Conservation (phyloP, 371 early-diverging fungal genomes). For the Scutellospora calospora region DNA sequence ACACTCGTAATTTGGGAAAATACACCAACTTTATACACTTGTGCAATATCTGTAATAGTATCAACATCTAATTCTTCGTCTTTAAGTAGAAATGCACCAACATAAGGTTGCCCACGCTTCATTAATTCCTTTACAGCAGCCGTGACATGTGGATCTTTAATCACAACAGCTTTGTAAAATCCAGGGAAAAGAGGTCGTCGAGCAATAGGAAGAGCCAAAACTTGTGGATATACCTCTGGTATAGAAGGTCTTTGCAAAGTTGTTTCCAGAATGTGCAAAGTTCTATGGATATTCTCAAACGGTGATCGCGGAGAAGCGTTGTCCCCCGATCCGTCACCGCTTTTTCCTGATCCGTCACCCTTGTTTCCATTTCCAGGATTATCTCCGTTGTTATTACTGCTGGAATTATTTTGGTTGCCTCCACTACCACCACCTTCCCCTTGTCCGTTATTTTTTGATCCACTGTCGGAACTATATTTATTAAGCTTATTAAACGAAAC, state of each 20-base stretch:
- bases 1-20: constrained; percentile 97
- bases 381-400: neutral
- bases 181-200: constrained; percentile 96
- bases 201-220: constrained; percentile 92
- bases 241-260: constrained; percentile 78
- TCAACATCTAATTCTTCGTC: constrained; percentile 90
- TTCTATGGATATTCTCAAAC: constrained; percentile 46
- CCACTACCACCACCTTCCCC: constrained; percentile 14
- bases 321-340: constrained; percentile 45
- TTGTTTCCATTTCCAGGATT: constrained; percentile 43
- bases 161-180: constrained; percentile 95
- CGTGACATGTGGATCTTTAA: constrained; percentile 93
- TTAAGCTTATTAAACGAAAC: too few relatives aligned
- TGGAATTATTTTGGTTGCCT: neutral
- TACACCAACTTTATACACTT: constrained; percentile 93
- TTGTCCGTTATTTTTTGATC: constrained; percentile 9
- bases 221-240: constrained; percentile 90
- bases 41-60: constrained; percentile 73
- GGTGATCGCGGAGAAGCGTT: constrained; percentile 45
- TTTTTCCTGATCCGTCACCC: constrained; percentile 48
- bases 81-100: constrained; percentile 92
- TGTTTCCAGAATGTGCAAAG: constrained; percentile 61
- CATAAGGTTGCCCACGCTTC: constrained; percentile 92
- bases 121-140: constrained; percentile 90
- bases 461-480: constrained; percentile 15